These are phyloP conservation scores for Ogataea methylovora DNA, from an alignment of 805 yeast genomes.

Conservation along the genomic window DNA sequence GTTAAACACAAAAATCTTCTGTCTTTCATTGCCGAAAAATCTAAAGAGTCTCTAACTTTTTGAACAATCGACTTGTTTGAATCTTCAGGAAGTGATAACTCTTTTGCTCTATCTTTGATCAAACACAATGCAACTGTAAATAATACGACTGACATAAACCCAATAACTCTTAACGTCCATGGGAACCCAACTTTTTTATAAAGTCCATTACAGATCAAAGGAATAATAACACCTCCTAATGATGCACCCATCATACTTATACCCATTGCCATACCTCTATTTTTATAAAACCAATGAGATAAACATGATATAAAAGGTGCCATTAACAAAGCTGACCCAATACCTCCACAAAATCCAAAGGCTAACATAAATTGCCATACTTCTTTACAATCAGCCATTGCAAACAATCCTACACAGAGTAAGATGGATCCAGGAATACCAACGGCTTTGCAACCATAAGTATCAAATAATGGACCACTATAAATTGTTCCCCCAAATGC, in stretches of 20 bases:
- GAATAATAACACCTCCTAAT: constrained; percentile 49
- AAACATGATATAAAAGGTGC: constrained; percentile 41
- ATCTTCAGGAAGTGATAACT: constrained; percentile 2
- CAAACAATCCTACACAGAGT: constrained; percentile 31
- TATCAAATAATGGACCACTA: constrained; percentile 37
- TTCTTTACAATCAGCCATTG: constrained; percentile 34
- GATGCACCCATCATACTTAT: constrained; percentile 55
- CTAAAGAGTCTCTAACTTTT: constrained; percentile 24
- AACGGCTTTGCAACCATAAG: constrained; percentile 34
- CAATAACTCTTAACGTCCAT: constrained; percentile 54
- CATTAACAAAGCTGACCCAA: constrained; percentile 39
- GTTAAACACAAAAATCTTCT: constrained; percentile 31
- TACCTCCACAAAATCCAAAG: constrained; percentile 38
- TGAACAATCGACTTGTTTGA: constrained; percentile 3
- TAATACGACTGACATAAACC: constrained; percentile 33
- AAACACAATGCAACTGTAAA: constrained; percentile 24
- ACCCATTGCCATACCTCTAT: constrained; percentile 55
- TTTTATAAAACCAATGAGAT: constrained; percentile 54
- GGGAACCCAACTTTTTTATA: constrained; percentile 44
- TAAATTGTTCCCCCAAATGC: constrained; percentile 34
- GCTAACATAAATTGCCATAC: constrained; percentile 46
- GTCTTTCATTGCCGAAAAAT: constrained; percentile 34
- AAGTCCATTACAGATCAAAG: constrained; percentile 43
- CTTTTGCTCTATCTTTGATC: constrained; percentile 21
- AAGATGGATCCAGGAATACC: constrained; percentile 28